Evolutionary conservation across 352 stramenopile species (phyloP), one percentile per base, ranked within the genome.

Genomic region (Phytophthora nicotianae): DNA sequence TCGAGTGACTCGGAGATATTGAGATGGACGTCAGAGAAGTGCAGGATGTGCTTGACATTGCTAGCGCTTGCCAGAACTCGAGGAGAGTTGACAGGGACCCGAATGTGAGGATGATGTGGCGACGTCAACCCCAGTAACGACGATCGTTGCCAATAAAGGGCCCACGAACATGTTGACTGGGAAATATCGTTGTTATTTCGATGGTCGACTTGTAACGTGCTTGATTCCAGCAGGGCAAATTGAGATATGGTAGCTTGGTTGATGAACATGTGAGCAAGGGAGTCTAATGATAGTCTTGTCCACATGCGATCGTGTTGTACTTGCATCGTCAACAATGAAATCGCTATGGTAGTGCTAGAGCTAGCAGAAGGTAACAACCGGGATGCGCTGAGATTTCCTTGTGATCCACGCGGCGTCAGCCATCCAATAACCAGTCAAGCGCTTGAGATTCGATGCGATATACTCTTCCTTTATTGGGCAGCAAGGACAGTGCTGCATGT

Each of bases 11-110:
- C 43, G 17, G 80, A 88, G 27, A 89, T 65, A 50, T 91, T 89
- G 9, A 91, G 52, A 46, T 91, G 80, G 5, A 91, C 79, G 48
- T 93, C 83, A 11, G 81, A 91, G 45, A 91, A 90, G 60, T 93
- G 82, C 26, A 91, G 32, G 47, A 93, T 91, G 24, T 80, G 68
- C 49, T 81, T 81, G 47, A 70, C 35, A 13, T 55, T 57, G 37
- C 23, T n/a, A 14, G 23, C 16, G 23, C 33, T 64, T 40, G 46
- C 11, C 17, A 56, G 35, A 24, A 21, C 43, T 50, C 43, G 47
- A 26, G 11, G 19, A 19, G 37, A 9, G 20, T 20, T 20, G 14
- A 5, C n/a, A n/a, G 60, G 20, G 21, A 33, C 27, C 40, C 47
- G 61, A 27, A 69, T 47, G 11, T 21, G 38, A 10, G n/a, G 40